phyloP scores from a whole-genome alignment of 345 rosid genomes.

The Diplotaxis tenuifolia region DNA sequence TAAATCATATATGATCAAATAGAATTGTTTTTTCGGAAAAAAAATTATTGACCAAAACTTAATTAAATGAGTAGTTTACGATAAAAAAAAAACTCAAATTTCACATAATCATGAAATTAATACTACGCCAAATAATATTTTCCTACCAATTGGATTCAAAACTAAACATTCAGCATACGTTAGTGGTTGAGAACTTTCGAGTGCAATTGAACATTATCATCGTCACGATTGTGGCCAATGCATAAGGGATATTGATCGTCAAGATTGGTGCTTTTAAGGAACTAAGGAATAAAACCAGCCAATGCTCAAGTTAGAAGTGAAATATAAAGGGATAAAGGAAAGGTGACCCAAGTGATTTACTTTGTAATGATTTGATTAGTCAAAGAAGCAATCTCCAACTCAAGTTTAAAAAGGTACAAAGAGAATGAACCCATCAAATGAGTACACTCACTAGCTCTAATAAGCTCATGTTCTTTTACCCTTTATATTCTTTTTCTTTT shows the following conservation, averaged over 20 bases:
- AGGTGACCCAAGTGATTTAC: conserved; percentile 44
- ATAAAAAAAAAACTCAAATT: too few species aligned
- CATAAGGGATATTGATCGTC: conserved; percentile 19
- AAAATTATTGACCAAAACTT: too few species aligned
- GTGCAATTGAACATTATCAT: not conserved
- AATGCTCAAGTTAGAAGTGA: conserved; percentile 17
- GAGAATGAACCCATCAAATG: conserved; percentile 33
- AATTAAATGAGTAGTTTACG: not conserved
- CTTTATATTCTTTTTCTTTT: not conserved
- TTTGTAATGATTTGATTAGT: conserved; percentile 51
- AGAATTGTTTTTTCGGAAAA: too few species aligned
- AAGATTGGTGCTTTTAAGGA: conserved; percentile 29
- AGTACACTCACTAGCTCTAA: conserved; percentile 19
- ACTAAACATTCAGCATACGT: not conserved
- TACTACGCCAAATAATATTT: not conserved
- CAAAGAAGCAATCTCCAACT: conserved; percentile 35
- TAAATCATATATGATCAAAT: too few species aligned
- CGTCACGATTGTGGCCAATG: conserved; percentile 12
- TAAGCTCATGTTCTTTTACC: not conserved
- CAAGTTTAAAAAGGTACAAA: conserved; percentile 16
- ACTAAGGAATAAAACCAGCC: conserved; percentile 1
- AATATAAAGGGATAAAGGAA: conserved; percentile 34
- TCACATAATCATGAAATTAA: not conserved
- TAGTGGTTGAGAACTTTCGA: not conserved
- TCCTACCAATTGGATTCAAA: not conserved